Evolutionary conservation across 2,329 filamentous ascomycete genomes (phyloP), one percentile per base, ranked within the genome.

Genomic region (Scedosporium minutisporum): DNA sequence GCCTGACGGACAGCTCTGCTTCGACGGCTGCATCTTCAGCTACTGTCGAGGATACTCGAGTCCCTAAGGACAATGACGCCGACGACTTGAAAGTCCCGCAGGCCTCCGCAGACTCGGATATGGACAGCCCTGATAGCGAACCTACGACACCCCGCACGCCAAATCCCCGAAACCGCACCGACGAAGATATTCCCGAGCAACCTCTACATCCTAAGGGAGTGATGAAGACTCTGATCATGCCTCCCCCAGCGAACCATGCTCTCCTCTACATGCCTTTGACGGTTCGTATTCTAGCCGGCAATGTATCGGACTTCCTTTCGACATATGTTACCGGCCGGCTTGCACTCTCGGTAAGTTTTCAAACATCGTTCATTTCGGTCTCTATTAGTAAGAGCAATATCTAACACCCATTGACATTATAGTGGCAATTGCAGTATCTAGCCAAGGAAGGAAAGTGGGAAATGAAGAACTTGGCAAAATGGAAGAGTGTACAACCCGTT

Each of bases 361-460:
- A n/a, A 16, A 55, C 23, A n/a, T 38, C 61, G 42, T 57, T 44
- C 6, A 14, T 12, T 6, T 23, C 29, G 55, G 16, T 5, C 7
- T 10, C 29, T 38, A 14, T 38, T 12, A 38, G 10, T 4, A 38
- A 12, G 33, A 38, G 33, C 33, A 38, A 3, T 14, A 12, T 29
- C 33, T 38, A 38, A 38, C 33, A 4, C 10, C 3, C 4, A 10
- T 41, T 18, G 38, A n/a, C 87, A 1, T 84, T 93, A 29, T 90
- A 88, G 53, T 97, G 93, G 93, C 93, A 97, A 74, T 80, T 97
- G 16, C 89, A 93, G 68, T 88, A 95, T 69, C 84, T 97, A 25
- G 91, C 89, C 2, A 91, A 89, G 1, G 90, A 92, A 67, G 93
- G 93, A 3, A 97, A 97, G 76, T 97, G 93, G 93, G 93, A 97